Percentiles rank a stretch among this genome's conserved stretches.
Conservation (phyloP, 148 eudicot genomes). For the Pouteria glomerata region DNA sequence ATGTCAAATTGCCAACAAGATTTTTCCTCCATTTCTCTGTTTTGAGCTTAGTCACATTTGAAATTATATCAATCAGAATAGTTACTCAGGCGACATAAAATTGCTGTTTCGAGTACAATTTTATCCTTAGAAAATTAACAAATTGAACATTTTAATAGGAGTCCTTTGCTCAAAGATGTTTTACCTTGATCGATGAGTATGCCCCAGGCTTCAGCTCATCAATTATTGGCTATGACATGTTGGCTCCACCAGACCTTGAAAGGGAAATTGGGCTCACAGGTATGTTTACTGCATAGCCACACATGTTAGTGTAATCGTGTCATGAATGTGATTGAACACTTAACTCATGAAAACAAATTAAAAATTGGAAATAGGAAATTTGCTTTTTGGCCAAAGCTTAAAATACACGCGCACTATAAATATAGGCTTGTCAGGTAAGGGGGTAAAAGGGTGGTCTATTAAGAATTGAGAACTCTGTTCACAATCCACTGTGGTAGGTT, state of each 20-base stretch:
- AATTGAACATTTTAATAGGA: conserved; percentile 39
- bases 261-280: conserved; percentile 85
- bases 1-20: not conserved
- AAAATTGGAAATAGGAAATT: not conserved
- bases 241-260: conserved; percentile 98
- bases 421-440: not conserved
- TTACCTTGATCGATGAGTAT: conserved; percentile 79
- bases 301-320: not conserved
- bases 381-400: not conserved
- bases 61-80: no score
- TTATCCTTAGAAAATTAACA: not conserved
- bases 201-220: conserved; percentile 97
- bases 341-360: not conserved
- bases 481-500: not conserved
- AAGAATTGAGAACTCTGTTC: not conserved
- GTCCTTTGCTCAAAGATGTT: conserved; percentile 77
- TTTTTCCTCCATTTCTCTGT: not conserved
- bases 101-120: not conserved
- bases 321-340: not conserved
- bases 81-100: not conserved
- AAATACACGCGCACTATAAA: not conserved
- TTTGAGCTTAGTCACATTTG: no score
- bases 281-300: conserved; percentile 14
- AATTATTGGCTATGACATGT: conserved; percentile 89
- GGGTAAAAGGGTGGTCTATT: not conserved